Evolutionary conservation across 305 asterid species (phyloP).

Genomic region (Andrographis paniculata): DNA sequence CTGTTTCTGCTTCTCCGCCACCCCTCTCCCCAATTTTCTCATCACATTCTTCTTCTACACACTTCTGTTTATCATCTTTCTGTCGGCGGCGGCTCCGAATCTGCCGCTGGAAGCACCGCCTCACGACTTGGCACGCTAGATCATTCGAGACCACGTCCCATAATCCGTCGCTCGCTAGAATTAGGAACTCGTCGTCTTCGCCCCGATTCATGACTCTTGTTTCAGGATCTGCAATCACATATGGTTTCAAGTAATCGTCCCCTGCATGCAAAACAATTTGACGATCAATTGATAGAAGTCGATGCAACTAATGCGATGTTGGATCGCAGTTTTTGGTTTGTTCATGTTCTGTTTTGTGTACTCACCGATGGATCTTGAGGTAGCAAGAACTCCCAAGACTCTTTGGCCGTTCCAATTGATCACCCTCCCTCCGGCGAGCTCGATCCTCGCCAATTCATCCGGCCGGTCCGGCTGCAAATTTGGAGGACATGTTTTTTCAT

Average conservation of each 20-base stretch:
- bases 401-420: constrained; percentile 69
- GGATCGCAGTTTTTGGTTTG: neutral
- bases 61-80: neutral
- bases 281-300: neutral
- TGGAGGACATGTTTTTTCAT: no score
- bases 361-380: constrained; percentile 76
- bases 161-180: constrained; percentile 65
- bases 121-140: constrained; percentile 44
- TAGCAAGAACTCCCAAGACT: constrained; percentile 68
- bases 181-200: constrained; percentile 43
- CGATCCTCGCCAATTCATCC: constrained; percentile 69
- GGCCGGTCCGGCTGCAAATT: constrained; percentile 55
- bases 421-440: constrained; percentile 61
- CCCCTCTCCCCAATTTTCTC: neutral
- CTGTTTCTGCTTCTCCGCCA: neutral
- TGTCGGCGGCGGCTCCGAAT: constrained; percentile 1
- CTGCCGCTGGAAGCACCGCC: constrained; percentile 40
- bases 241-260: constrained; percentile 61
- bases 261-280: constrained; percentile 26
- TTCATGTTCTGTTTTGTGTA: neutral
- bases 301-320: neutral
- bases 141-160: constrained; percentile 74
- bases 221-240: constrained; percentile 52
- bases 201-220: constrained; percentile 28
- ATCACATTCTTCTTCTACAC: neutral